A percentile compares a stretch with the other conserved stretches of the same genome.
Conservation (phyloP, 2,329 filamentous ascomycete species). For the Talaromyces marneffei region DNA sequence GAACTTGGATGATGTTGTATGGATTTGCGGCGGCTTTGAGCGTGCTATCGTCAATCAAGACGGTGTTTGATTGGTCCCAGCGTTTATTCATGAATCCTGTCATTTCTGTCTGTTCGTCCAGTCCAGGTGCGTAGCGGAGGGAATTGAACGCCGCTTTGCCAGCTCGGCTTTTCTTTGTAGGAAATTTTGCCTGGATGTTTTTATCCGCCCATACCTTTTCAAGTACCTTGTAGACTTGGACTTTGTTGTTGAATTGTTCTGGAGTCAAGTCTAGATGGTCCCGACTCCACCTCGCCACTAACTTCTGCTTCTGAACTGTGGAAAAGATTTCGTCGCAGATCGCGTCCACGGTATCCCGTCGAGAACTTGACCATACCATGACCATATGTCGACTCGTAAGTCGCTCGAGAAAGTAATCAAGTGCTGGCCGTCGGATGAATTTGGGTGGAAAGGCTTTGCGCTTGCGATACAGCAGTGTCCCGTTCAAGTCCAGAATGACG, state of each 20-base stretch:
- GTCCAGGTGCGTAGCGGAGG: background rate
- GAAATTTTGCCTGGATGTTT: conserved; percentile 40
- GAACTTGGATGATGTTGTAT: conserved; percentile 71
- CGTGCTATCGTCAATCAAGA: conserved; percentile 78
- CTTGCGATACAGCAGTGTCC: conserved; percentile 74
- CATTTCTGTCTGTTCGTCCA: conserved; percentile 2
- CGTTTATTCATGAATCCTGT: conserved; percentile 31
- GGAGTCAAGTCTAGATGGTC: conserved; percentile 64
- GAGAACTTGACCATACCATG: conserved; percentile 87
- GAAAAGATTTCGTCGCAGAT: conserved; percentile 57
- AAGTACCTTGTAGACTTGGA: conserved; percentile 88
- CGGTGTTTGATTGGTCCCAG: conserved; percentile 81
- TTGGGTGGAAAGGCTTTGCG: conserved; percentile 43
- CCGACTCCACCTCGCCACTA: conserved; percentile 71
- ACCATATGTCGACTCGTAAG: conserved; percentile 69
- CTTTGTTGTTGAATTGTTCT: conserved; percentile 61
- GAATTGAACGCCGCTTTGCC: background rate
- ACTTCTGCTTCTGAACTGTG: conserved; percentile 44
- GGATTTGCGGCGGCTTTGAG: conserved; percentile 81
- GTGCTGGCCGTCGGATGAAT: conserved; percentile 63
- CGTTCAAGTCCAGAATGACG: conserved; percentile 87
- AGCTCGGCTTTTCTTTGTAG: conserved; percentile 20
- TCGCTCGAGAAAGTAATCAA: conserved; percentile 65
- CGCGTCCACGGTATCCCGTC: conserved; percentile 61
- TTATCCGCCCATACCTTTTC: conserved; percentile 60